Evolutionary conservation across 148 eudicot genomes (phyloP), one percentile per base, ranked within the genome.

Genomic region (Polygonum maritimum): DNA sequence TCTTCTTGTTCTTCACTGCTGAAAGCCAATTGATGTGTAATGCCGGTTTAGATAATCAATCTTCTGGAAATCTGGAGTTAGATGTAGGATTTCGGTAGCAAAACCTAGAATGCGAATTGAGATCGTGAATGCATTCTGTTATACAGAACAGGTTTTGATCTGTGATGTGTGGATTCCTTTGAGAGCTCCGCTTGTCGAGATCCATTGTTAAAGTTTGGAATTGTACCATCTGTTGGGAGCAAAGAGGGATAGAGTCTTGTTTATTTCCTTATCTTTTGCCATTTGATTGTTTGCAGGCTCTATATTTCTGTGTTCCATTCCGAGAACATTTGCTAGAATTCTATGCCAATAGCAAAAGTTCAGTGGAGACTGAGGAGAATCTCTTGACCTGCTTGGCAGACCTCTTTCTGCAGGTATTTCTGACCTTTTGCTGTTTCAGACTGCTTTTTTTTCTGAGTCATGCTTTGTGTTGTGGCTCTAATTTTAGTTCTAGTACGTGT

Each of bases 351-450:
- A 85, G 80, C 87, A 93, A 85, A 83, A 89, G 75, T 81, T 81
- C 81, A 45, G 88, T 85, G 52, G 98, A 89, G 81, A 79, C 89
- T 15, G 93, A 92, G 80, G 97, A 92, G 76, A 92, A 90, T 85
- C 91, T 90, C 48, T 80, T 92, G 78, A 89, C 91, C 47, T 93
- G 98, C 85, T 84, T 93, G 79, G 98, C 98, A 21, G 98, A 93
- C 79, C 87, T 93, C 52, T 93, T 93, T 87, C 74, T 89, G 74
- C 98, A 89, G 96, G 98, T 93, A 84, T 55, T 26, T 35, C 70
- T 5, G 7, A 73, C 31, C 31, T 15, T 48, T 0, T 16, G 26
- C 7, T 52, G 60, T 51, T 78, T 57, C 49, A 54, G 71, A 49
- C 15, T 38, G 54, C 36, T 15, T 9, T 57, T 18, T 15, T 15